Conservation (phyloP, 2,329 filamentous ascomycete species). For the Ceratocystis smalleyi region DNA sequence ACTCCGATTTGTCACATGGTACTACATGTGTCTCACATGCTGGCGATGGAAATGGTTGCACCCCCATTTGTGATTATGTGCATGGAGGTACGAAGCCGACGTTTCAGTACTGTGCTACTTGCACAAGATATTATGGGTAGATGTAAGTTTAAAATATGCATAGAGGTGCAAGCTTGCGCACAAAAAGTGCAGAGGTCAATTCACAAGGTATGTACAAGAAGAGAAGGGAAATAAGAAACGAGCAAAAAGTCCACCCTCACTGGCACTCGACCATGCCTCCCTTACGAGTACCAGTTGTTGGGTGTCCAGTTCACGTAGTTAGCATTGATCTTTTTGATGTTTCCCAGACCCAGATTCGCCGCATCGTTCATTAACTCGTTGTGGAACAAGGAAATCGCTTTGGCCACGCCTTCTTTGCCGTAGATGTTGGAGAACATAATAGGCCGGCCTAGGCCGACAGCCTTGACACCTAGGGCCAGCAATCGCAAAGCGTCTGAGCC, state of each 20-base stretch:
- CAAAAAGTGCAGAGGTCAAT: no score
- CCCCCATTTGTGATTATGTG: neutral
- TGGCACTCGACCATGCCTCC: neutral
- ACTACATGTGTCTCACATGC: neutral
- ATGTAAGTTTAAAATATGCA: neutral
- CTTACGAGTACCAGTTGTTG: slow-evolving; percentile 20
- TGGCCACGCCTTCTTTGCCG: slow-evolving; percentile 33
- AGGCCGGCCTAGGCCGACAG: slow-evolving; percentile 33
- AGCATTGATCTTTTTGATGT: slow-evolving; percentile 25
- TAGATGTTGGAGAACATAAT: slow-evolving; percentile 30
- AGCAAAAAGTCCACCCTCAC: neutral
- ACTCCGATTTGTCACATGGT: neutral
- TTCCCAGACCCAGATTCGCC: slow-evolving; percentile 29
- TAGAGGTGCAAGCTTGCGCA: neutral
- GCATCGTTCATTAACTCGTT: slow-evolving; percentile 33
- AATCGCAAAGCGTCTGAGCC: slow-evolving; percentile 30
- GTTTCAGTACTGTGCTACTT: neutral
- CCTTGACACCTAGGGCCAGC: slow-evolving; percentile 30
- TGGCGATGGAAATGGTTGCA: neutral
- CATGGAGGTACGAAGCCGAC: neutral
- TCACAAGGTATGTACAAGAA: neutral
- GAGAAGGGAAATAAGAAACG: neutral
- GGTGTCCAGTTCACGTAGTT: slow-evolving; percentile 22
- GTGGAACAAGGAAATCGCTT: slow-evolving; percentile 32
- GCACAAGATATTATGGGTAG: neutral